Evolutionary conservation across 192 early-diverging fungal genomes (phyloP).

Genomic region (Chytriomyces sp.): DNA sequence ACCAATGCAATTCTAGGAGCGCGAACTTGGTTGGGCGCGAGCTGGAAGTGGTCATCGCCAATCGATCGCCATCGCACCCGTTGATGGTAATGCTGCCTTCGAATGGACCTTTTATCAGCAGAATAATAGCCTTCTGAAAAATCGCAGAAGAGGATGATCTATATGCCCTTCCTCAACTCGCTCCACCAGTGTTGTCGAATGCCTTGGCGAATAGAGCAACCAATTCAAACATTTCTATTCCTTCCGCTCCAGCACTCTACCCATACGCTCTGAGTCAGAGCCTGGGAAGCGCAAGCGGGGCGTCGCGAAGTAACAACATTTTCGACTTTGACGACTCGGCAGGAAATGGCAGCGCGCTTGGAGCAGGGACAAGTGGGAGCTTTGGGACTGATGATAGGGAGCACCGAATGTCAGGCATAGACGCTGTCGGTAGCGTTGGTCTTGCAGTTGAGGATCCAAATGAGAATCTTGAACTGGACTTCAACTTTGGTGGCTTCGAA

Average conservation of each 20-base stretch:
- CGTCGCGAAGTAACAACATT: background rate
- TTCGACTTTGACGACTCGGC: background rate
- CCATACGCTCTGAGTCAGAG: background rate
- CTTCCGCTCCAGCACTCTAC: background rate
- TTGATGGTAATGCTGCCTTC: too few relatives aligned
- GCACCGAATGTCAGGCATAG: background rate
- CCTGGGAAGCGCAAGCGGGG: background rate
- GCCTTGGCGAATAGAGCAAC: background rate
- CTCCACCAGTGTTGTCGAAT: too few relatives aligned
- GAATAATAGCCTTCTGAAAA: too few relatives aligned
- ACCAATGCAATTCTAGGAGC: background rate
- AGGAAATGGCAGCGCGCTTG: background rate
- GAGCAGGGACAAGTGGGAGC: background rate
- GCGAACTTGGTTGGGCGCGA: slow-evolving; percentile 7
- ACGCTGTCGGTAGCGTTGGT: background rate
- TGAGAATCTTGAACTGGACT: background rate
- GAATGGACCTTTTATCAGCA: too few relatives aligned
- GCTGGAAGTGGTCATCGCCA: too few relatives aligned
- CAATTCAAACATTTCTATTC: slow-evolving; percentile 17
- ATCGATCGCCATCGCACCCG: too few relatives aligned
- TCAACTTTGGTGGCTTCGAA: background rate
- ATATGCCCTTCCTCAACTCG: too few relatives aligned
- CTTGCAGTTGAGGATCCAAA: background rate
- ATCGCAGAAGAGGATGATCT: too few relatives aligned
- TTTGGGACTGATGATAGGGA: background rate